Evolutionary conservation across 2,329 filamentous ascomycete genomes (phyloP), one percentile per base, ranked within the genome.

Genomic region (Penicillium sp.): DNA sequence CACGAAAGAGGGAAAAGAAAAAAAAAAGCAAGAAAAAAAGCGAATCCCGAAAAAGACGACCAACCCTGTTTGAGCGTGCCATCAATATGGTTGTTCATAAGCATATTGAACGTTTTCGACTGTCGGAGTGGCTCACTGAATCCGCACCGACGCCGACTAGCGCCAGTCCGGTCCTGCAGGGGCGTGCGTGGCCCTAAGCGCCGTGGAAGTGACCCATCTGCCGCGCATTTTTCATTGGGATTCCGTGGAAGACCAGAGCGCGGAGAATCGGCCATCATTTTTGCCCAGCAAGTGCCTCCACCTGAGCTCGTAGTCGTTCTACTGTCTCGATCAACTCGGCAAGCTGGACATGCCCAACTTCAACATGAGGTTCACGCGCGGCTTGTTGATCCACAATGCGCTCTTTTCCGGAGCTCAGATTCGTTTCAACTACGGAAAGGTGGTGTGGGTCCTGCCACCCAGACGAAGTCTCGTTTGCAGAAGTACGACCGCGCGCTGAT

Each of bases 271-370:
- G 18, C 18, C 18, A 18, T 50, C 50, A 57, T 5, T 48, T 54
- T 47, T 61, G 63, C 44, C 66, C 63, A 27, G 68, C 60, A 45
- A 71, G 50, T 14, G 63, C 63, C 55, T 72, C 71, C 63, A 73
- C 64, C 58, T 73, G 69, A 45, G 50, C 59, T 58, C 68, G 69
- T 50, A 74, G 61, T 50, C 60, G 65, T 60, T 73, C 69, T 59
- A 72, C 58, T 44, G 69, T 68, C 58, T 68, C 67, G 60, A 71
- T 66, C 64, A 73, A 59, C 55, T 67, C 67, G 54, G 57, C 61
- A 21, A 71, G 55, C 44, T 68, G 63, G 62, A 60, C 58, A 51
- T 62, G 59, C 27, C 60, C 64, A 45, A 58, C 44, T 40, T 56
- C 62, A 48, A 60, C 45, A 16, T 48, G 54, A 53, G 60, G 51